Evolutionary conservation across 2,329 filamentous ascomycete genomes (phyloP).

Genomic region (Trichoderma afroharzianum): DNA sequence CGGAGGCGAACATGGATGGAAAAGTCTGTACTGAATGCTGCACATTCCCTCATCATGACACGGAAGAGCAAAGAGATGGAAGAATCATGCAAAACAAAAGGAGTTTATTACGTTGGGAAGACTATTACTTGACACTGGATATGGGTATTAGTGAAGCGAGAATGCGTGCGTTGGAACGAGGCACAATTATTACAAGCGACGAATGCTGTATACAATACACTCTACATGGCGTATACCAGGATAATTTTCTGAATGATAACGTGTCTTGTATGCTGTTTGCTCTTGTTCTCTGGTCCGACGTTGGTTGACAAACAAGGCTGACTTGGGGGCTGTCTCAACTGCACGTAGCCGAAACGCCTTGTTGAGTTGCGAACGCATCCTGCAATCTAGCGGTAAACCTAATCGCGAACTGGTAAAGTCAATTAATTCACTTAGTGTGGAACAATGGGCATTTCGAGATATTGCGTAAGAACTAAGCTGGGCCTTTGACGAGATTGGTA

Average conservation of each 20-base stretch:
- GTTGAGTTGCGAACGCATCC: not conserved
- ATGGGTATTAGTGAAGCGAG: not conserved
- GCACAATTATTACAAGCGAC: not conserved
- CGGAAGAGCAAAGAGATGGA: not conserved
- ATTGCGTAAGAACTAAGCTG: not conserved
- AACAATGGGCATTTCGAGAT: not conserved
- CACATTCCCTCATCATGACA: not conserved
- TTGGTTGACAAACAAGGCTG: not conserved
- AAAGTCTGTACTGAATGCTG: not conserved
- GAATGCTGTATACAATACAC: slow-evolving; percentile 4
- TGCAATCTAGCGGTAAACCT: not conserved
- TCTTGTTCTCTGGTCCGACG: not conserved
- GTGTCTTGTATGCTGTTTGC: not conserved
- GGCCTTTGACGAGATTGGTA: not conserved
- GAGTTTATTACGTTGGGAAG: not conserved
- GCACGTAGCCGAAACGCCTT: not conserved
- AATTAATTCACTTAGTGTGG: not conserved
- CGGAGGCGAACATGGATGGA: not conserved
- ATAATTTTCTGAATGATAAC: slow-evolving; percentile 2
- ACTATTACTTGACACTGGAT: not conserved
- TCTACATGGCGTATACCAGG: not conserved
- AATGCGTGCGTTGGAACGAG: not conserved
- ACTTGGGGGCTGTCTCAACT: not conserved
- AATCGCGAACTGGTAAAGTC: not conserved
- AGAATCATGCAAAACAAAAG: not conserved